Conservation (phyloP, 441 rosid species). For the Daphne laureola region DNA sequence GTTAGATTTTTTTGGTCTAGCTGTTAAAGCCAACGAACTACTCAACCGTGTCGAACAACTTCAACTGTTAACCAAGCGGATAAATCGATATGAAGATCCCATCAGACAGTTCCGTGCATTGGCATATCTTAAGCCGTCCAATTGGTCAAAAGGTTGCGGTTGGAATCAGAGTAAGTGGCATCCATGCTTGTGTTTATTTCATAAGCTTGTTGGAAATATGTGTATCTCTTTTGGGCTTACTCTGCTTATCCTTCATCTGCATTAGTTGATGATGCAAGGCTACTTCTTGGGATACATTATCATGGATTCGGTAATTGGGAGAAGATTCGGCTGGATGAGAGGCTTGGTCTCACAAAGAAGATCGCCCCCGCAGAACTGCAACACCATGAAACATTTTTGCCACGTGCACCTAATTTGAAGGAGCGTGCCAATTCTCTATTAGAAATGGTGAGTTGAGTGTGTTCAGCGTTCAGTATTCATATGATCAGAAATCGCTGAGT, state of each 20-base stretch:
- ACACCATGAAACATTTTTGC: slow-evolving; percentile 97
- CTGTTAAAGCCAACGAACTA: slow-evolving; percentile 87
- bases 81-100: slow-evolving; percentile 73
- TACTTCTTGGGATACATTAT: slow-evolving; percentile 86
- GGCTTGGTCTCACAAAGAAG: slow-evolving; percentile 90
- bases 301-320: slow-evolving; percentile 99
- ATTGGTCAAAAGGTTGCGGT: slow-evolving; percentile 99
- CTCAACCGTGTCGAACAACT: slow-evolving; percentile 82
- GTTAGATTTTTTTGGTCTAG: slow-evolving; percentile 93
- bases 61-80: slow-evolving; percentile 80
- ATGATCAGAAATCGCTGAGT: too few relatives aligned
- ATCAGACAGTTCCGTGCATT: slow-evolving; percentile 83
- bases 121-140: slow-evolving; percentile 89
- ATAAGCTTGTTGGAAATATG: neutral
- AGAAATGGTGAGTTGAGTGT: slow-evolving; percentile 62
- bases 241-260: slow-evolving; percentile 12
- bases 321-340: slow-evolving; percentile 84
- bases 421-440: slow-evolving; percentile 96
- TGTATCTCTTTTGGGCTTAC: slow-evolving; percentile 1
- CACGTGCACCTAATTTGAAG: slow-evolving; percentile 95
- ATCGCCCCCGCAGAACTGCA: slow-evolving; percentile 98
- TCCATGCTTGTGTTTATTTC: slow-evolving; percentile 1
- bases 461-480: too few relatives aligned
- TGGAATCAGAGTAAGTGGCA: slow-evolving; percentile 86
- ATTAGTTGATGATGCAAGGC: slow-evolving; percentile 94